These are phyloP conservation scores for Rhododendron ovatum DNA, from an alignment of 148 eudicot species.

Conservation along the genomic window DNA sequence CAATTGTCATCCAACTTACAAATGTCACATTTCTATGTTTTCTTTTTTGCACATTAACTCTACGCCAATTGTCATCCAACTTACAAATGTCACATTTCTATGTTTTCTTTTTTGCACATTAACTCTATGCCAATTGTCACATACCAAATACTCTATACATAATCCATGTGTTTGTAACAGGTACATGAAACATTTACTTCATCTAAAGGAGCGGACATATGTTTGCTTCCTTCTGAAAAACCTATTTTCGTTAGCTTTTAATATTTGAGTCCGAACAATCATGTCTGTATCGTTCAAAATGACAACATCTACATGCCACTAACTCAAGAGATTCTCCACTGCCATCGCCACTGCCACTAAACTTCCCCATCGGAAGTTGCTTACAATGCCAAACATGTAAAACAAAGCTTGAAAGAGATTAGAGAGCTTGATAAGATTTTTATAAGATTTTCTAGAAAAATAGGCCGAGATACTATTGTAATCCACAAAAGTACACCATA, in stretches of 20 bases:
- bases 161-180: neutral
- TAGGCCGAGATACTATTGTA: neutral
- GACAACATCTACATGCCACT: neutral
- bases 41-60: neutral
- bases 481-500: neutral
- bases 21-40: neutral
- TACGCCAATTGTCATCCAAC: too few relatives aligned
- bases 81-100: too few relatives aligned
- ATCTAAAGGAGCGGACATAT: neutral
- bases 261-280: neutral
- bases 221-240: neutral
- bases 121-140: too few relatives aligned
- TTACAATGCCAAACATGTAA: neutral
- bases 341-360: too few relatives aligned
- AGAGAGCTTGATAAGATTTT: neutral
- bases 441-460: too few relatives aligned
- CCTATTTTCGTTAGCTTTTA: neutral
- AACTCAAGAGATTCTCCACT: neutral
- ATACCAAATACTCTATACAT: neutral
- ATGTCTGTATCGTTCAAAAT: neutral
- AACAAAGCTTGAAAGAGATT: neutral
- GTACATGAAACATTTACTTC: neutral
- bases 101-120: too few relatives aligned
- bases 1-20: neutral
- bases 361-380: neutral